Percentiles rank a stretch among this genome's conserved stretches.
phyloP scores from a whole-genome alignment of 2,329 filamentous ascomycete genomes.

The Ophiostoma triangulosporum region DNA sequence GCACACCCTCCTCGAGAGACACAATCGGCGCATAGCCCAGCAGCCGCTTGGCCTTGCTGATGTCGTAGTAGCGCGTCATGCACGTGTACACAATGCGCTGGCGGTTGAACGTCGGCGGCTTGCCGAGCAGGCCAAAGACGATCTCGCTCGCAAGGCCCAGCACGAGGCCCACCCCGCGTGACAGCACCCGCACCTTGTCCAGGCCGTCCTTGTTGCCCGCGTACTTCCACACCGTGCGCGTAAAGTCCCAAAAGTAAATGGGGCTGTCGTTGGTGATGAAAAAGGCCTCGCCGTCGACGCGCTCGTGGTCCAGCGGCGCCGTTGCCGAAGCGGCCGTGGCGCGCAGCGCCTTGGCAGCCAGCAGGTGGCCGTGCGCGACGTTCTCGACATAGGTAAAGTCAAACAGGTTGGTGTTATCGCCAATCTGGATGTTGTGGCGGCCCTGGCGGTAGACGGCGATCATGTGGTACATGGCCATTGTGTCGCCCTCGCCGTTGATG shows the following conservation, averaged over 20 bases:
- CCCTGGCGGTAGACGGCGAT: conserved; percentile 55
- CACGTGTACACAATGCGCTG: conserved; percentile 52
- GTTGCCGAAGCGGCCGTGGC: conserved; percentile 41
- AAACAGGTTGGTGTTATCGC: conserved; percentile 50
- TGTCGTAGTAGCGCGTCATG: conserved; percentile 68
- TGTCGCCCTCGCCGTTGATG: conserved; percentile 85
- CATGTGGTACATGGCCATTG: conserved; percentile 59
- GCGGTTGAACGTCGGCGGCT: conserved; percentile 43
- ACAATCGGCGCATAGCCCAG: conserved; percentile 58
- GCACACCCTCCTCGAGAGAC: conserved; percentile 49
- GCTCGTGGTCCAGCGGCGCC: conserved; percentile 55
- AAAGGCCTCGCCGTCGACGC: conserved; percentile 74
- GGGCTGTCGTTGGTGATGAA: conserved; percentile 84
- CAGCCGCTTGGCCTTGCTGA: conserved; percentile 57
- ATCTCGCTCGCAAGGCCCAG: conserved; percentile 42
- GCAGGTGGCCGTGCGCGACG: conserved; percentile 63
- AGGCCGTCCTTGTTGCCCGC: conserved; percentile 40
- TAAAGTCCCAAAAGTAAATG: conserved; percentile 84
- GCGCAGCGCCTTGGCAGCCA: conserved; percentile 63
- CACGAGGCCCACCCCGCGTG: conserved; percentile 35
- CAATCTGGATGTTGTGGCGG: conserved; percentile 68
- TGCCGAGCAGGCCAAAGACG: conserved; percentile 33
- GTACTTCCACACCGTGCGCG: conserved; percentile 60
- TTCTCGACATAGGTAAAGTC: conserved; percentile 53
- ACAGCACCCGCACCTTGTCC: conserved; percentile 41